phyloP scores from a whole-genome alignment of 2,329 filamentous ascomycete genomes.

The Fulvia fulva region DNA sequence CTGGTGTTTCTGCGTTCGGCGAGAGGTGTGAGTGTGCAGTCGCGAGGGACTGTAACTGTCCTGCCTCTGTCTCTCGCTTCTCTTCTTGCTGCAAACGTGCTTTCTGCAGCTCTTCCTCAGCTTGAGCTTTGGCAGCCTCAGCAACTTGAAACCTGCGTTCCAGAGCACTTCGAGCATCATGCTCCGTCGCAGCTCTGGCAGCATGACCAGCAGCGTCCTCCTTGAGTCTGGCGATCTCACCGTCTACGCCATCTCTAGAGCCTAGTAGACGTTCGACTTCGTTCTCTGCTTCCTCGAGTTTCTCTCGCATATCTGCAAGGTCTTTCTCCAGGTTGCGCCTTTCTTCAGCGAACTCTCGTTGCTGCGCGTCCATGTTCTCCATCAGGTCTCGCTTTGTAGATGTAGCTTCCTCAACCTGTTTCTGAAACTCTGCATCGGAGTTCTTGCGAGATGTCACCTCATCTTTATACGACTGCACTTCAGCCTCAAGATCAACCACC shows the following conservation, averaged over 20 bases:
- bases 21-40: slow-evolving; percentile 39
- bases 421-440: slow-evolving; percentile 59
- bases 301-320: slow-evolving; percentile 68
- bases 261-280: slow-evolving; percentile 82
- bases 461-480: slow-evolving; percentile 71
- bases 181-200: slow-evolving; percentile 59
- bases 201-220: slow-evolving; percentile 53
- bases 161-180: slow-evolving; percentile 59
- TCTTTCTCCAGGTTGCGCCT: slow-evolving; percentile 79
- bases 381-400: slow-evolving; percentile 92
- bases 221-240: slow-evolving; percentile 63
- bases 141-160: slow-evolving; percentile 46
- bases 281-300: slow-evolving; percentile 84
- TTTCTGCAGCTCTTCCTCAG: slow-evolving; percentile 40
- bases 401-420: slow-evolving; percentile 76
- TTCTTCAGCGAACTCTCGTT: slow-evolving; percentile 82
- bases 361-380: slow-evolving; percentile 88
- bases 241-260: slow-evolving; percentile 74
- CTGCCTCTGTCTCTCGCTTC: slow-evolving; percentile 44
- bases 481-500: slow-evolving; percentile 67
- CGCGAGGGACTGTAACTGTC: slow-evolving; percentile 30
- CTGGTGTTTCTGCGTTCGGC: slow-evolving; percentile 33
- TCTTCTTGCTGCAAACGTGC: slow-evolving; percentile 57
- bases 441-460: slow-evolving; percentile 55
- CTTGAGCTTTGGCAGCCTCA: slow-evolving; percentile 26